These are phyloP conservation scores for Boletus rubescentipes DNA, from an alignment of 768 basidiomycete species.

Conservation along the genomic window DNA sequence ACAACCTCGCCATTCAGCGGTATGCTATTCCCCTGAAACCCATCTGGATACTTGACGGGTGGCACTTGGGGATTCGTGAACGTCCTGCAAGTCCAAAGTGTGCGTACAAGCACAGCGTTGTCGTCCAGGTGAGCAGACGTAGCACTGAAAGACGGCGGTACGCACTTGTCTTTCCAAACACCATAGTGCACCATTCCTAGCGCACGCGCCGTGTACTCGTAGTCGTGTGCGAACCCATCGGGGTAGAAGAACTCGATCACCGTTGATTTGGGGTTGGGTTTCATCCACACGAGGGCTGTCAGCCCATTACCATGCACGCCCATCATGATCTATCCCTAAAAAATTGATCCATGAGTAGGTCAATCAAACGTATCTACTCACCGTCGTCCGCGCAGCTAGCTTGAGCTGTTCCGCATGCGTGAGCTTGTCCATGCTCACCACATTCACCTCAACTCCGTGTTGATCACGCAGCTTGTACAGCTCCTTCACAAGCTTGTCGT, in stretches of 20 bases:
- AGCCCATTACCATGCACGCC: constrained; percentile 93
- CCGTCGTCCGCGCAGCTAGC: constrained; percentile 83
- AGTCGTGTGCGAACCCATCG: constrained; percentile 82
- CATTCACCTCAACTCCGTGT: constrained; percentile 84
- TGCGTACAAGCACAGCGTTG: background rate
- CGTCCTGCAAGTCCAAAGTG: constrained; percentile 39
- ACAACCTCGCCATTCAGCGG: constrained; percentile 76
- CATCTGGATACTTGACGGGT: constrained; percentile 69
- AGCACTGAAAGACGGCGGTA: background rate
- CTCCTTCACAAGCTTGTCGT: constrained; percentile 75
- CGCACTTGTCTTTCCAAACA: constrained; percentile 76
- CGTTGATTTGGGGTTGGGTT: constrained; percentile 73
- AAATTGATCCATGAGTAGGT: background rate
- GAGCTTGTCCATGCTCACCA: constrained; percentile 83
- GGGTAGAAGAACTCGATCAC: constrained; percentile 93
- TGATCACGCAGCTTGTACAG: constrained; percentile 64
- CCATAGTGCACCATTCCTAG: constrained; percentile 84
- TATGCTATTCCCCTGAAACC: constrained; percentile 88
- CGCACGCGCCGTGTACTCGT: constrained; percentile 77
- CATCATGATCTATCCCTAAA: constrained; percentile 77
- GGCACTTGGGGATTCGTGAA: constrained; percentile 78
- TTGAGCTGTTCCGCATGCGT: constrained; percentile 76
- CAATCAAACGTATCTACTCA: constrained; percentile 36
- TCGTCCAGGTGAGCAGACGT: background rate
- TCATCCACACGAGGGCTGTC: constrained; percentile 91